Percentiles rank a stretch among this genome's conserved stretches.
Evolutionary conservation across 192 early-diverging fungal species (phyloP).

Genomic region (Geranomyces variabilis): DNA sequence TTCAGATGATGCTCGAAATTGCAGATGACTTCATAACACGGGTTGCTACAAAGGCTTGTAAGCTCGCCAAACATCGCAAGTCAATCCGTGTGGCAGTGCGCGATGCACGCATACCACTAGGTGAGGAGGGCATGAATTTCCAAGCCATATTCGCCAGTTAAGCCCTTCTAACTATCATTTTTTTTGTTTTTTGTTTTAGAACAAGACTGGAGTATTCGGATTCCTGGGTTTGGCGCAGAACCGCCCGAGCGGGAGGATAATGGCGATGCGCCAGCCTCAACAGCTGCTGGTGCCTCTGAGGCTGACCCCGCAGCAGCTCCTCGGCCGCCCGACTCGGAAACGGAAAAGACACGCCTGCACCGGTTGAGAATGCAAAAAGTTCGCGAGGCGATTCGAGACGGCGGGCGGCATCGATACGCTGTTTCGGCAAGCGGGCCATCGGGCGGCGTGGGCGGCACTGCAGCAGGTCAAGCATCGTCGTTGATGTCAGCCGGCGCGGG

Average conservation of each 20-base stretch:
- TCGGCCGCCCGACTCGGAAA: neutral
- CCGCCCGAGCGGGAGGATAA: constrained; percentile 1
- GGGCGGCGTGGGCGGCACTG: neutral
- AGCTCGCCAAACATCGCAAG: constrained; percentile 35
- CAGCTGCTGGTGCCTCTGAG: neutral
- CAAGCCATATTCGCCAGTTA: neutral
- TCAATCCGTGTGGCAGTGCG: constrained; percentile 27
- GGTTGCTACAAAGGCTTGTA: constrained; percentile 26
- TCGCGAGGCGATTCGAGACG: constrained; percentile 20
- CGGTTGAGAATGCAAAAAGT: constrained; percentile 1
- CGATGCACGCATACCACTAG: constrained; percentile 40
- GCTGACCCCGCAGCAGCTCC: neutral
- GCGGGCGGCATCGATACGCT: neutral
- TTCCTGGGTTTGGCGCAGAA: constrained; percentile 39
- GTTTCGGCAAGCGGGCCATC: neutral
- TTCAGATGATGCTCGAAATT: constrained; percentile 41
- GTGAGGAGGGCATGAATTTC: constrained; percentile 23
- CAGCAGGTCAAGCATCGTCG: neutral
- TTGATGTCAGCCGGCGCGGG: neutral
- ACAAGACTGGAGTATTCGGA: constrained; percentile 37
- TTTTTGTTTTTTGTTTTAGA: constrained; percentile 23
- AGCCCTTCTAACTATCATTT: neutral
- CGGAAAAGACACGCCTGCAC: constrained; percentile 16
- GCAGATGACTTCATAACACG: constrained; percentile 37
- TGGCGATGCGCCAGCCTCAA: neutral